phyloP scores from a whole-genome alignment of 257 asterid species.

The Linaria vulgaris region DNA sequence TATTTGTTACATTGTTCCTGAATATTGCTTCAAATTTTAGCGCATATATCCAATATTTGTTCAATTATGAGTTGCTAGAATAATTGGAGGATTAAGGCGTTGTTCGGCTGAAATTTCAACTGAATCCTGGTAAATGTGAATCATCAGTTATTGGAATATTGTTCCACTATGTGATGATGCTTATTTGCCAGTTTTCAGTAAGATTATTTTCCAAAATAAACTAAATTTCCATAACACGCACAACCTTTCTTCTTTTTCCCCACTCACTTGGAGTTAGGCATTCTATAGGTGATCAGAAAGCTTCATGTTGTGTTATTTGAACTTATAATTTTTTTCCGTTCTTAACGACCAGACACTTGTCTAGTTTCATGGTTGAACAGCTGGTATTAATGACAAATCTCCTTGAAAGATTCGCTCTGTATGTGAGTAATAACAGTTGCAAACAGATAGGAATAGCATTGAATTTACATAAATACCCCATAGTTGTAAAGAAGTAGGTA shows the following conservation, averaged over 20 bases:
- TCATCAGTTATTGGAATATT: no score
- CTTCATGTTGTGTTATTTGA: not conserved
- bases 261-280: not conserved
- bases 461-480: not conserved
- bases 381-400: not conserved
- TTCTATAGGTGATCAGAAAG: not conserved
- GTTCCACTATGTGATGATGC: no score
- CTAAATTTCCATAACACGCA: not conserved
- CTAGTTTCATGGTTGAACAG: not conserved
- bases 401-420: not conserved
- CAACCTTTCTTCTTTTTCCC: not conserved
- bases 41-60: no score
- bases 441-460: not conserved
- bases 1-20: no score
- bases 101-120: no score
- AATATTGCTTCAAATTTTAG: no score
- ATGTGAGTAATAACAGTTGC: conserved; percentile 6
- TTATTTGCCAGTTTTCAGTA: no score
- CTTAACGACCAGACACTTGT: conserved; percentile 1
- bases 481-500: not conserved
- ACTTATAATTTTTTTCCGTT: not conserved
- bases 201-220: no score
- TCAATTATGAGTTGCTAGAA: no score
- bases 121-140: no score
- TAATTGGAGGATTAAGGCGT: no score